Percentiles rank a stretch among this genome's conserved stretches.
Conservation (phyloP, 2,329 filamentous ascomycete species). For the Aspergillus fructus region DNA sequence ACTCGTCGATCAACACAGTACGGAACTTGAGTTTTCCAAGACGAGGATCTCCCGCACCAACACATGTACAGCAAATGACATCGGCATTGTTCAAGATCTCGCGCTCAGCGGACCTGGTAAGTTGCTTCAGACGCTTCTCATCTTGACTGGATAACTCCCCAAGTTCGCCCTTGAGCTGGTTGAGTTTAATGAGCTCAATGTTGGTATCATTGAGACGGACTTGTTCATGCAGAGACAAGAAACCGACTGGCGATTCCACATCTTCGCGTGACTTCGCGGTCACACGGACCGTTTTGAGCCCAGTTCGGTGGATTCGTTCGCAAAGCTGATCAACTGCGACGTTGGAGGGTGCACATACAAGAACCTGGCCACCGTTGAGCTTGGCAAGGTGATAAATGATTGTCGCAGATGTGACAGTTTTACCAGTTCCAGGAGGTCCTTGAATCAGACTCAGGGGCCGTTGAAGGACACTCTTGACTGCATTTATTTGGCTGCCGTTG, state of each 20-base stretch:
- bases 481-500: constrained; percentile 92
- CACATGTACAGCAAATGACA: constrained; percentile 98
- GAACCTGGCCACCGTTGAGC: constrained; percentile 88
- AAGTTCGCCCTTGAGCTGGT: constrained; percentile 85
- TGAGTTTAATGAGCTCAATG: constrained; percentile 85
- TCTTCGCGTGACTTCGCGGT: constrained; percentile 99
- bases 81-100: constrained; percentile 95
- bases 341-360: constrained; percentile 97
- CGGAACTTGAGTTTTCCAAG: constrained; percentile 97
- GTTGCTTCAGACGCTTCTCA: constrained; percentile 97
- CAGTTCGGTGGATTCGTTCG: constrained; percentile 91
- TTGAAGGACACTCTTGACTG: constrained; percentile 91
- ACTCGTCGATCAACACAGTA: constrained; percentile 96
- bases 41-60: constrained; percentile 92
- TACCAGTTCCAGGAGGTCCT: constrained; percentile 93
- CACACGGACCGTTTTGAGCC: constrained; percentile 92
- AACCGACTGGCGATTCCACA: constrained; percentile 96
- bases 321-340: constrained; percentile 98
- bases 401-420: constrained; percentile 97
- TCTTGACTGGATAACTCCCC: constrained; percentile 93
- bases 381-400: constrained; percentile 98
- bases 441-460: constrained; percentile 95
- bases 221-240: constrained; percentile 92
- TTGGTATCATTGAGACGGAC: constrained; percentile 98
- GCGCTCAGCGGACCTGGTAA: constrained; percentile 88